Evolutionary conservation across 768 basidiomycete species (phyloP), one percentile per base, ranked within the genome.

Genomic region (Boletellus ananas): DNA sequence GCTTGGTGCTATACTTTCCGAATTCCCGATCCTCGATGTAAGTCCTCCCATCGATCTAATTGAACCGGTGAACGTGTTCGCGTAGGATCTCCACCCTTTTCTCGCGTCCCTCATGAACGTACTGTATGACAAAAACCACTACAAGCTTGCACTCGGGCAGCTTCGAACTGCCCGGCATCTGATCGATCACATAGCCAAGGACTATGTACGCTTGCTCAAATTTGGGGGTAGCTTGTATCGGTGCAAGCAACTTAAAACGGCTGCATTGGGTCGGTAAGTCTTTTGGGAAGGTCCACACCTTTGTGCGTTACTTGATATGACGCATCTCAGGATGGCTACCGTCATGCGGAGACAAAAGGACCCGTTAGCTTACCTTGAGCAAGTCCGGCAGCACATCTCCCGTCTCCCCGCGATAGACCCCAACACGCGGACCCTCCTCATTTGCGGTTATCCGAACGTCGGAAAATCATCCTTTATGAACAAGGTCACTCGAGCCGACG

Each of bases 381-480:
- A 99, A 78, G 96, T 99, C 61, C 83, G 96, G 46, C 96, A 99
- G 74, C 96, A 99, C 69, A 94, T 99, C 60, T 94, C 92, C 35
- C 94, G 96, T 83, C 84, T 99, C 41, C 96, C 96, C 25, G 84
- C 91, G 18, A 98, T 99, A 71, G 95, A 99, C 67, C 96, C 96
- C 23, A 97, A 92, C 71, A 97, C 96, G 18, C 86, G 96, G 45
- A 99, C 96, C 0, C 86, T 99, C 52, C 82, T 99, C 56, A 90
- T 99, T 61, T 98, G 96, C 64, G 96, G 96, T 48, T 99, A 98
- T 72, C 96, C 96, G 16, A 99, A 99, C 67, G 96, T 99, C 66
- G 96, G 96, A 49, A 99, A 99, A 74, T 96, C 94, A 13, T 95
- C 93, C 20, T 99, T 99, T 71, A 94, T 99, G 62, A 99, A 99